Conservation (phyloP, 2,329 filamentous ascomycete genomes). For the Cryphonectria carpinicola region DNA sequence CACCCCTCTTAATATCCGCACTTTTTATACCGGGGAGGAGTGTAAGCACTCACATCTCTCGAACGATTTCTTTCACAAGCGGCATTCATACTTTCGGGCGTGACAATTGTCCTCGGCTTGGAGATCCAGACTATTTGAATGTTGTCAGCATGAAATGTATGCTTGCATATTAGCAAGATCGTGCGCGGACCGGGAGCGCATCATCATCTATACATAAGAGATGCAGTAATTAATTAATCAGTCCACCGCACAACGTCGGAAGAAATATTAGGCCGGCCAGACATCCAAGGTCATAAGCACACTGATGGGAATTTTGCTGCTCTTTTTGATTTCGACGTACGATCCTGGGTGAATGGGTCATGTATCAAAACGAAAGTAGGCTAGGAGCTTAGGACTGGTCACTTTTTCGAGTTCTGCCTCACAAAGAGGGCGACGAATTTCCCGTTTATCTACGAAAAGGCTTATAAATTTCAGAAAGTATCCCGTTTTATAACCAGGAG, state of each 20-base stretch:
- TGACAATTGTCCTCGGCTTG: neutral
- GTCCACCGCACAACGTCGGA: neutral
- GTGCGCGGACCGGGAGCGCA: too few relatives aligned
- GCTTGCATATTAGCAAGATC: neutral
- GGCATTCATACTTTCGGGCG: neutral
- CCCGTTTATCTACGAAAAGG: neutral
- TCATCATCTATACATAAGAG: neutral
- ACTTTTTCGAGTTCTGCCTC: neutral
- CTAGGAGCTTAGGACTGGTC: neutral
- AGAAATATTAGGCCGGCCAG: neutral
- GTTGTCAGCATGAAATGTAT: neutral
- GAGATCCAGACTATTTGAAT: neutral
- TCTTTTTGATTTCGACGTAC: neutral
- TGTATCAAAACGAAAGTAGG: neutral
- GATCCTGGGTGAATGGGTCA: too few relatives aligned
- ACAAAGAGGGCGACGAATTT: too few relatives aligned
- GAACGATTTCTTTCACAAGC: neutral
- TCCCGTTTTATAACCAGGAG: too few relatives aligned
- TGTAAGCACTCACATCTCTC: neutral
- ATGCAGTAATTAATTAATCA: neutral
- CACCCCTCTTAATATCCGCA: neutral
- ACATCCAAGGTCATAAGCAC: neutral
- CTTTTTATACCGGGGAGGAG: neutral
- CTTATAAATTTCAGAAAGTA: too few relatives aligned
- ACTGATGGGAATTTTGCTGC: neutral